Evolutionary conservation across 805 yeast genomes (phyloP), one percentile per base, ranked within the genome.

Genomic region (Myxozyma mucilagina): DNA sequence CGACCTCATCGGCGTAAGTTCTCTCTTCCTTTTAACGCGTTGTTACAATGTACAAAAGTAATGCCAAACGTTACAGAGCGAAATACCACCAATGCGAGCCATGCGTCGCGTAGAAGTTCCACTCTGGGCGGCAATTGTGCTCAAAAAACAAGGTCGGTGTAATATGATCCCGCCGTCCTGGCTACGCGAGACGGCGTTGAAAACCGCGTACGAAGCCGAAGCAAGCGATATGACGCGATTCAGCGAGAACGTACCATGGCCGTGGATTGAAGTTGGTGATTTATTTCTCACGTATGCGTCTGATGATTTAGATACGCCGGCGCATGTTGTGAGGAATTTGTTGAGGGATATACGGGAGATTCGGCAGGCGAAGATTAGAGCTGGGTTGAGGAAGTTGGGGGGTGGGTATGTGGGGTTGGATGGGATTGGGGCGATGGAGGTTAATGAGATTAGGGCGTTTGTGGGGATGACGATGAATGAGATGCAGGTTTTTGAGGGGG

Each of bases 331-430:
- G 31, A 76, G 94, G 52, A 82, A 89, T 1, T 72, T 85, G 14
- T 76, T 93, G 2, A 96, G 91, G 69, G 97, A 93, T 69, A 76
- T 94, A 56, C 79, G 94, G 44, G 98, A 94, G 74, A 79, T 91
- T 5, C 78, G 99, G 47, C 82, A 85, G 66, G 82, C 88, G 35
- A 94, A 94, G 71, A 86, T 91, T 1, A 80, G 94, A 55, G 84
- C 85, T 59, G 98, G 98, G 70, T 76, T 93, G 48, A 76, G 79
- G 51, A 86, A 86, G 64, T 76, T 93, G 63, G 93, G 93, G 75
- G 96, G 89, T 64, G 83, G 87, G 20, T 90, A 92, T 74, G 79
- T 93, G 62, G 90, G 86, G 70, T 77, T 93, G 72, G 93, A 91
- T 67, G 90, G 94, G 20, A 73, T 94, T 56, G 88, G 96, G 1